Evolutionary conservation across 1,284 basidiomycete species (phyloP).

Genomic region (Takashimella koratensis): DNA sequence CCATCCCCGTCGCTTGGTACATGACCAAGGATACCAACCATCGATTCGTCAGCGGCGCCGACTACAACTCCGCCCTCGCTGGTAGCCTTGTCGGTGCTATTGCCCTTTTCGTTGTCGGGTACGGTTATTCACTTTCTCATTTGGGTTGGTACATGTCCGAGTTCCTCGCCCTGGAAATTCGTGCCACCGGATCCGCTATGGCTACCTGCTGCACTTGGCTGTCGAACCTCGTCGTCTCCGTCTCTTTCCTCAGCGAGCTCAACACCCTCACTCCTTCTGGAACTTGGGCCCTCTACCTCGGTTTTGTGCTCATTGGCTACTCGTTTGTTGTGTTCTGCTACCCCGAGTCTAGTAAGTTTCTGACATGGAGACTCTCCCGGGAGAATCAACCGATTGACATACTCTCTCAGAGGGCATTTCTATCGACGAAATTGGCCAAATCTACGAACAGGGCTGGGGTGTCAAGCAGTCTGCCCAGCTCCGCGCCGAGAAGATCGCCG

Average conservation of each 20-base stretch:
- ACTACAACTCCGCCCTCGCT: constrained; percentile 55
- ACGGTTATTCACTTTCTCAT: constrained; percentile 53
- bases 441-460: not conserved
- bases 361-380: not conserved
- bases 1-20: constrained; percentile 37
- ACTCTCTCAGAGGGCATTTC: not conserved
- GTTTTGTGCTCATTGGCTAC: constrained; percentile 38
- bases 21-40: constrained; percentile 62
- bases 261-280: constrained; percentile 13
- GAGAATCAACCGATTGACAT: not conserved
- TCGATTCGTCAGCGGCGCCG: constrained; percentile 59
- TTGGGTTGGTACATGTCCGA: constrained; percentile 18
- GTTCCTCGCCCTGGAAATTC: constrained; percentile 43
- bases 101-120: constrained; percentile 42
- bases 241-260: constrained; percentile 59
- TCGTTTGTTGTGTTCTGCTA: constrained; percentile 48
- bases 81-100: constrained; percentile 37
- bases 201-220: constrained; percentile 43
- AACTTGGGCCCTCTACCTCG: constrained; percentile 47
- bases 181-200: constrained; percentile 40
- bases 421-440: not conserved
- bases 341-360: constrained; percentile 33
- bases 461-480: not conserved
- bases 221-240: constrained; percentile 69
- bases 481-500: not conserved